phyloP scores from a whole-genome alignment of 177 flowering plant species.

The Vitis hybrid region DNA sequence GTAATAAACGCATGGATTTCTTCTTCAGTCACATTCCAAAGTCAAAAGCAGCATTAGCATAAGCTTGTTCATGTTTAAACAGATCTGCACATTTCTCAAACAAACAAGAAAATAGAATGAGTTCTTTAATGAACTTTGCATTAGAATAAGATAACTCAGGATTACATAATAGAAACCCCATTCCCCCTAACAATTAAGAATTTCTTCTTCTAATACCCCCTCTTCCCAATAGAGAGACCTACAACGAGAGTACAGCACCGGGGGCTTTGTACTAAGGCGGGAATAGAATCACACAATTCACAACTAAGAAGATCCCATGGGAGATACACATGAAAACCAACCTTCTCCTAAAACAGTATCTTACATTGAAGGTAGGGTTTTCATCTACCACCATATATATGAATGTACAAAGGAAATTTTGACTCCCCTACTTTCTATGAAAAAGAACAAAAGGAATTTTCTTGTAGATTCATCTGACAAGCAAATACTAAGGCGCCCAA shows the following conservation, averaged over 20 bases:
- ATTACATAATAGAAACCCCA: not conserved
- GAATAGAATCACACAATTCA: not conserved
- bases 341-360: conserved; percentile 16
- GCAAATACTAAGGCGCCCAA: not conserved
- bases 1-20: no score
- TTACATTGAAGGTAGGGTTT: conserved; percentile 28
- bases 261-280: not conserved
- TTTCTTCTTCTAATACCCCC: not conserved
- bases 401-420: conserved; percentile 26
- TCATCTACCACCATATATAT: conserved; percentile 11
- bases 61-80: no score
- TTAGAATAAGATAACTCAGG: not conserved
- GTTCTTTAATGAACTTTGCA: not conserved
- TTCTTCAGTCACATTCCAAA: no score
- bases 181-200: not conserved
- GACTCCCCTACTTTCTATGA: conserved; percentile 2
- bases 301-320: not conserved
- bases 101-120: not conserved
- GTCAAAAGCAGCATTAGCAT: no score
- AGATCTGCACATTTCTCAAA: no score
- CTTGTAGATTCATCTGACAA: not conserved
- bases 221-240: not conserved
- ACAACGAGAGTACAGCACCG: no score
- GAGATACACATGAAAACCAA: conserved; percentile 1
- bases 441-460: not conserved